Conservation (phyloP, 768 basidiomycete species). For the Hypholoma fasciculare region DNA sequence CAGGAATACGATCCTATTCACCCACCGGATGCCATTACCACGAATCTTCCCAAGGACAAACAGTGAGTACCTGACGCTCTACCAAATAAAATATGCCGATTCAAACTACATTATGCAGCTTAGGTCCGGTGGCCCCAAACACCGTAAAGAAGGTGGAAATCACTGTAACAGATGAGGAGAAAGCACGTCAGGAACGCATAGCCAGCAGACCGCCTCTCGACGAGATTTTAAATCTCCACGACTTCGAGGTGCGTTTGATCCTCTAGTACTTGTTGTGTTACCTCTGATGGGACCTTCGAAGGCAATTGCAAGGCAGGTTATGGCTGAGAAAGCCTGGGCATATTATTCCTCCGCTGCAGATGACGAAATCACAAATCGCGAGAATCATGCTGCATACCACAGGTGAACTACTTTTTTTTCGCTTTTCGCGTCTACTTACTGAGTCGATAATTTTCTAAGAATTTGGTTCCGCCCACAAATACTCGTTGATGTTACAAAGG, state of each 20-base stretch:
- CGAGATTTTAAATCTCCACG: slow-evolving; percentile 87
- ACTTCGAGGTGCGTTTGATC: slow-evolving; percentile 35
- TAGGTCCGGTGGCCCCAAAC: slow-evolving; percentile 71
- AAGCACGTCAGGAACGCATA: slow-evolving; percentile 61
- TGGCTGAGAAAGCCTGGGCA: slow-evolving; percentile 91
- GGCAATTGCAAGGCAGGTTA: slow-evolving; percentile 81
- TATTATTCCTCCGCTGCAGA: slow-evolving; percentile 97
- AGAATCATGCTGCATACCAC: slow-evolving; percentile 92
- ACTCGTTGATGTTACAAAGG: slow-evolving; percentile 78
- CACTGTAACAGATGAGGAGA: slow-evolving; percentile 71
- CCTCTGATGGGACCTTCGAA: slow-evolving; percentile 22
- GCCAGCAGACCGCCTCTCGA: slow-evolving; percentile 67
- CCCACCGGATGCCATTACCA: slow-evolving; percentile 79
- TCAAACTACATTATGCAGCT: slow-evolving; percentile 28
- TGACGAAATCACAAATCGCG: slow-evolving; percentile 88
- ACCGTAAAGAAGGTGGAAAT: slow-evolving; percentile 67
- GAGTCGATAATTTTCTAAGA: slow-evolving; percentile 27
- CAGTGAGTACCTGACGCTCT: slow-evolving; percentile 45
- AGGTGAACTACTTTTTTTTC: slow-evolving; percentile 41
- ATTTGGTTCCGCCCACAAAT: slow-evolving; percentile 92
- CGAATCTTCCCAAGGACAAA: slow-evolving; percentile 80
- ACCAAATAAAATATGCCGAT: not conserved
- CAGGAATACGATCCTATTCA: slow-evolving; percentile 89
- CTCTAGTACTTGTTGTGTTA: not conserved
- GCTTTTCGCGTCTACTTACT: not conserved